These are phyloP conservation scores for Adansonia grandidieri DNA, from an alignment of 441 rosid species.

Conservation along the genomic window DNA sequence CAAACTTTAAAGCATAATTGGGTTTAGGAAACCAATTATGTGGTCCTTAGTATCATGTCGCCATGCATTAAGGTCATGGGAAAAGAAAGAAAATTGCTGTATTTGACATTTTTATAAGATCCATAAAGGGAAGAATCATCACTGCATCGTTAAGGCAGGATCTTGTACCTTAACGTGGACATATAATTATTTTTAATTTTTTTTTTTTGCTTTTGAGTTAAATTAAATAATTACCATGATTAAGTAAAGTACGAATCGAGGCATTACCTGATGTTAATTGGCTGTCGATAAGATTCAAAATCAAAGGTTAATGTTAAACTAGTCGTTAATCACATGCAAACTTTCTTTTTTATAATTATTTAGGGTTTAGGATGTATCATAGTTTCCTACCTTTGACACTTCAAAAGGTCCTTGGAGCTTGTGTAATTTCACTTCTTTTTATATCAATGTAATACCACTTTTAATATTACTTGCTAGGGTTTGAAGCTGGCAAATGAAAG, in stretches of 20 bases:
- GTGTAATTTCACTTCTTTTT: slow-evolving; percentile 40
- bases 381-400: slow-evolving; percentile 37
- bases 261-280: slow-evolving; percentile 33
- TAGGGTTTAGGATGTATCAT: slow-evolving; percentile 28
- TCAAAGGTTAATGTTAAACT: slow-evolving; percentile 23
- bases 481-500: not conserved
- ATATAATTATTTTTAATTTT: not conserved
- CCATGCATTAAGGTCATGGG: slow-evolving; percentile 30
- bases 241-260: slow-evolving; percentile 21
- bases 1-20: slow-evolving; percentile 27
- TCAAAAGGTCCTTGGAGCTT: slow-evolving; percentile 47
- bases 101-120: slow-evolving; percentile 37
- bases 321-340: slow-evolving; percentile 42
- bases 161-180: slow-evolving; percentile 42
- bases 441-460: not conserved
- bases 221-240: slow-evolving; percentile 30
- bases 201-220: not conserved
- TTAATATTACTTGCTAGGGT: not conserved
- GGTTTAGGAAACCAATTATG: slow-evolving; percentile 40
- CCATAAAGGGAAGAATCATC: slow-evolving; percentile 44
- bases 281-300: slow-evolving; percentile 17
- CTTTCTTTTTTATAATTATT: not conserved
- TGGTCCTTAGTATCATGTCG: slow-evolving; percentile 62
- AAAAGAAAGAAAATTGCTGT: slow-evolving; percentile 32
- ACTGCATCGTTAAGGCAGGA: slow-evolving; percentile 61